Evolutionary conservation across 495 filamentous ascomycete genomes (phyloP).

Genomic region (Penicillium turbatum): DNA sequence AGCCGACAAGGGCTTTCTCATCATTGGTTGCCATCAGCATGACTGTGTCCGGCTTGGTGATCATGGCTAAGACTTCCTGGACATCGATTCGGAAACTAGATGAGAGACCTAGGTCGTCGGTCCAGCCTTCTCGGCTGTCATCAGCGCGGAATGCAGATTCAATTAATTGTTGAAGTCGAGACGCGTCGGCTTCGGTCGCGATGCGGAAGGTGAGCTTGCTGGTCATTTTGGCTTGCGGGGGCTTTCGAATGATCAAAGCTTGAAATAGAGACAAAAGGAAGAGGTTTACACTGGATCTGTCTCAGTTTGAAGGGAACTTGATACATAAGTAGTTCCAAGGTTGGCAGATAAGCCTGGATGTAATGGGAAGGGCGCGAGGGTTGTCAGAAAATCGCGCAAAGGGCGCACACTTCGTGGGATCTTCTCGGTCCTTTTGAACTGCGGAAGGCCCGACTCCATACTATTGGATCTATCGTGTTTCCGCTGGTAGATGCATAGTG

Average conservation of each 20-base stretch:
- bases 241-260: no score
- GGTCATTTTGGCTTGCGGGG: neutral
- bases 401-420: no score
- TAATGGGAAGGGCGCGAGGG: no score
- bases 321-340: no score
- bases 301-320: neutral
- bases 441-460: no score
- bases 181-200: slow-evolving; percentile 29
- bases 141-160: slow-evolving; percentile 42
- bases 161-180: slow-evolving; percentile 28
- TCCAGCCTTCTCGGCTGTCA: slow-evolving; percentile 37
- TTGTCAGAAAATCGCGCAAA: no score
- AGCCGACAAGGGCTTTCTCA: slow-evolving; percentile 24
- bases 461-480: no score
- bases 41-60: slow-evolving; percentile 32
- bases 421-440: no score
- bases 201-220: slow-evolving; percentile 26
- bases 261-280: no score
- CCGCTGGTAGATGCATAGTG: no score
- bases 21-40: slow-evolving; percentile 32
- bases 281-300: neutral
- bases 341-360: no score
- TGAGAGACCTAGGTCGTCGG: slow-evolving; percentile 32
- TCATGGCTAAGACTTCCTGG: slow-evolving; percentile 32
- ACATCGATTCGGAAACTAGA: slow-evolving; percentile 27